Evolutionary conservation across 2,329 filamentous ascomycete genomes (phyloP).

Genomic region (Coccinonectria pachysandricola): DNA sequence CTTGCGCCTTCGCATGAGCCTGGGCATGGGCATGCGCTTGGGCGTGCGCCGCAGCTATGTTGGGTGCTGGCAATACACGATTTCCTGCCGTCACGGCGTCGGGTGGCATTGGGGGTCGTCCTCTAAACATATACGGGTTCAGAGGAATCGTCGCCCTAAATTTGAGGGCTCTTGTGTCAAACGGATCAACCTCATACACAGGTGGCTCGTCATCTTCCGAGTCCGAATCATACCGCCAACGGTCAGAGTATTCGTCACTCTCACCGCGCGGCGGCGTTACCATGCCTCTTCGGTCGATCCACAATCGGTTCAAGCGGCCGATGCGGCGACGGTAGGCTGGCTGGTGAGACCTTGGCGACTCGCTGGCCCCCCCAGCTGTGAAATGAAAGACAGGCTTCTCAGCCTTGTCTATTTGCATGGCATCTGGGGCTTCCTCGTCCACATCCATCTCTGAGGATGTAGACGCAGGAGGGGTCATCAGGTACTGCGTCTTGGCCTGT

Average conservation of each 20-base stretch:
- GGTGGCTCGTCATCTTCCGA: conserved; percentile 74
- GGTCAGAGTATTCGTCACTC: conserved; percentile 42
- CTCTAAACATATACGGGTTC: conserved; percentile 31
- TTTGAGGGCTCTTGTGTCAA: conserved; percentile 47
- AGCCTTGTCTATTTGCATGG: conserved; percentile 28
- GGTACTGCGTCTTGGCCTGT: conserved; percentile 60
- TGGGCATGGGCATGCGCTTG: conserved; percentile 7
- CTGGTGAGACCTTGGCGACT: conserved; percentile 30
- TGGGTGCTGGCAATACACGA: conserved; percentile 17
- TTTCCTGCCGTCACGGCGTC: conserved; percentile 18
- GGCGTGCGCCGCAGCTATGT: conserved; percentile 10
- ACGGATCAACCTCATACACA: conserved; percentile 66
- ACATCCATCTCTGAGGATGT: conserved; percentile 47
- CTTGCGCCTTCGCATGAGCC: conserved; percentile 17
- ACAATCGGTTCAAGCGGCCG: conserved; percentile 73
- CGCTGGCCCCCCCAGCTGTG: conserved; percentile 30
- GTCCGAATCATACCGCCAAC: conserved; percentile 82
- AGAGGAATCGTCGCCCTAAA: conserved; percentile 51
- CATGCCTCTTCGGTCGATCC: conserved; percentile 76
- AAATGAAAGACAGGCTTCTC: conserved; percentile 35
- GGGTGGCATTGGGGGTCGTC: conserved; percentile 24
- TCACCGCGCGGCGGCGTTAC: conserved; percentile 36
- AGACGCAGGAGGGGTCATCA: conserved; percentile 54
- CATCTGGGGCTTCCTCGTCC: conserved; percentile 37
- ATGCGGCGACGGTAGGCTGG: conserved; percentile 75